phyloP scores from a whole-genome alignment of 2,329 filamentous ascomycete species.

The Calonectria pseudoreteaudii region DNA sequence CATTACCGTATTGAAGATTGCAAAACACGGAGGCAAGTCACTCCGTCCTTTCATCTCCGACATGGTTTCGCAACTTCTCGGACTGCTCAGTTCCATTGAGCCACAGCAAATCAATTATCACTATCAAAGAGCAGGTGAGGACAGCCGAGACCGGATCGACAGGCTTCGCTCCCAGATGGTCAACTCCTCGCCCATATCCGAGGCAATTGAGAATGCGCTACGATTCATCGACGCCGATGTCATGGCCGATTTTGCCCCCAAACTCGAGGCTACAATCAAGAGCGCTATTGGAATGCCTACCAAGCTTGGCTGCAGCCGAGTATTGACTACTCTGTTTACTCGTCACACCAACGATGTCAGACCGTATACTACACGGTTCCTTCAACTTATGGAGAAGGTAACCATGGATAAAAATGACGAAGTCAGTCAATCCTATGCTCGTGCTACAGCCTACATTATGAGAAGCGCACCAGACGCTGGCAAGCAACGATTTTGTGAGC shows the following conservation, averaged over 20 bases:
- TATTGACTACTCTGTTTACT: constrained; percentile 87
- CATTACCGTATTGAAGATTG: constrained; percentile 86
- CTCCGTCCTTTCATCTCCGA: constrained; percentile 84
- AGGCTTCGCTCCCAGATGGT: constrained; percentile 85
- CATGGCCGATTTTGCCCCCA: constrained; percentile 80
- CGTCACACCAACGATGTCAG: constrained; percentile 81
- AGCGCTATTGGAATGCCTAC: constrained; percentile 90
- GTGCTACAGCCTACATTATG: constrained; percentile 86
- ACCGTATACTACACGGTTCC: constrained; percentile 79
- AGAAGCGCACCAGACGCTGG: constrained; percentile 64
- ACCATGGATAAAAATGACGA: constrained; percentile 94
- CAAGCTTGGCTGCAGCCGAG: constrained; percentile 89
- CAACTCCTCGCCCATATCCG: constrained; percentile 88
- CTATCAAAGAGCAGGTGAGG: constrained; percentile 88
- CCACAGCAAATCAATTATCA: constrained; percentile 92
- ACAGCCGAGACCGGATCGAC: constrained; percentile 91
- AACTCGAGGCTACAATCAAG: constrained; percentile 83
- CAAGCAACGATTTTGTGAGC: constrained; percentile 63
- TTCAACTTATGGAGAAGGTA: constrained; percentile 83
- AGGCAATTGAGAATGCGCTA: constrained; percentile 89
- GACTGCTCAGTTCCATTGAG: constrained; percentile 87
- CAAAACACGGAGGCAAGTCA: constrained; percentile 86
- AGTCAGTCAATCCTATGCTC: constrained; percentile 89
- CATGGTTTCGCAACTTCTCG: constrained; percentile 84
- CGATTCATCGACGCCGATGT: constrained; percentile 83